These are phyloP conservation scores for Pythium diclinum DNA, from an alignment of 352 stramenopile genomes.

Conservation along the genomic window DNA sequence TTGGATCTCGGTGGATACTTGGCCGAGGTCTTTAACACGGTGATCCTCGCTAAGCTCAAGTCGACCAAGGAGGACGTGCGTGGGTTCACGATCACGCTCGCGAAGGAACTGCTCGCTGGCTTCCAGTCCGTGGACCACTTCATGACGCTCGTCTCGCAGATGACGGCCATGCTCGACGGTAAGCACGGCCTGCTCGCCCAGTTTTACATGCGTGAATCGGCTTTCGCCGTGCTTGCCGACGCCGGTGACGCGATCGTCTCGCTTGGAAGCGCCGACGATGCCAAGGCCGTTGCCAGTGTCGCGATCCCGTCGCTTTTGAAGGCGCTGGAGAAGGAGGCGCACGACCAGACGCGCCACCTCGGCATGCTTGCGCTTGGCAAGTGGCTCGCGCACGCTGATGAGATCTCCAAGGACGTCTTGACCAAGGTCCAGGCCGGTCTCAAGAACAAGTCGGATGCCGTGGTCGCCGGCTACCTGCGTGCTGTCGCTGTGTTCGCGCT, in stretches of 20 bases:
- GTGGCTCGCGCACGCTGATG: conserved; percentile 60
- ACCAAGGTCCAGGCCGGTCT: conserved; percentile 50
- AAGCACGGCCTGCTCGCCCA: conserved; percentile 85
- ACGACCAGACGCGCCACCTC: conserved; percentile 75
- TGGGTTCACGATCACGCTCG: conserved; percentile 42
- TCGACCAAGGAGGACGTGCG: conserved; percentile 83
- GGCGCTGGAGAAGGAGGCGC: conserved; percentile 76
- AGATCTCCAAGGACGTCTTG: conserved; percentile 41
- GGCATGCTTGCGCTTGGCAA: conserved; percentile 71
- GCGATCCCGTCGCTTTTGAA: conserved; percentile 62
- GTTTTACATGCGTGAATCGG: conserved; percentile 83
- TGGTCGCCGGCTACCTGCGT: conserved; percentile 65
- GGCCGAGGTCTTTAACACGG: conserved; percentile 54
- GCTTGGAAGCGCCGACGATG: conserved; percentile 28
- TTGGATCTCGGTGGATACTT: conserved; percentile 72
- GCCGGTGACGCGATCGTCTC: conserved; percentile 35
- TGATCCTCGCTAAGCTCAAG: conserved; percentile 73
- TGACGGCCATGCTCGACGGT: conserved; percentile 64
- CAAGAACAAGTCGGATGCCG: conserved; percentile 68
- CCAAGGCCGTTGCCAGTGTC: conserved; percentile 41
- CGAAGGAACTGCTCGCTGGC: conserved; percentile 43
- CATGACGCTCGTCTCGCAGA: conserved; percentile 46
- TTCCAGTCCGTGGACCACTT: conserved; percentile 57
- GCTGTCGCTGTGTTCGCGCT: conserved; percentile 49
- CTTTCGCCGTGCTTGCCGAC: conserved; percentile 62